Evolutionary conservation across 140 eudicot species (phyloP).

Genomic region (Cichorium intybus): DNA sequence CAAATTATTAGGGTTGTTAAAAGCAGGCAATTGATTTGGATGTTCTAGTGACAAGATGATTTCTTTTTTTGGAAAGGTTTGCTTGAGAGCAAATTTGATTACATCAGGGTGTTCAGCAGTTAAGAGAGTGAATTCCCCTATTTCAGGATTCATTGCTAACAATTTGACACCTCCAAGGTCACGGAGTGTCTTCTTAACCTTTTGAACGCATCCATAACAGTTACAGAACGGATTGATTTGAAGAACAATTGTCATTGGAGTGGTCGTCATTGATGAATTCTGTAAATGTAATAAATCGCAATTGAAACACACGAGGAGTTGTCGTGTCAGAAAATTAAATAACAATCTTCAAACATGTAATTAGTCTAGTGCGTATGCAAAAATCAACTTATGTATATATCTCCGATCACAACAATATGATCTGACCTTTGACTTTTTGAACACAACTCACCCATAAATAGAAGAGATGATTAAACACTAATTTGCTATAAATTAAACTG

Average conservation of each 20-base stretch:
- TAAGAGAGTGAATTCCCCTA: neutral
- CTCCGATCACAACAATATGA: neutral
- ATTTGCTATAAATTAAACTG: too few relatives aligned
- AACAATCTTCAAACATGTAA: neutral
- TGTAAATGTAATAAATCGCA: neutral
- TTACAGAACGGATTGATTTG: neutral
- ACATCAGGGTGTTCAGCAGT: neutral
- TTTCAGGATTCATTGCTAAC: neutral
- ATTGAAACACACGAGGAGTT: neutral
- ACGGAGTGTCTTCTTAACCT: neutral
- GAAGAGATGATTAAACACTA: neutral
- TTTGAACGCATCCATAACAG: neutral
- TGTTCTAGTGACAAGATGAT: neutral
- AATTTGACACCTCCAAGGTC: neutral
- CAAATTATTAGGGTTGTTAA: neutral
- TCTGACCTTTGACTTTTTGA: neutral
- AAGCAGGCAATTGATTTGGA: neutral
- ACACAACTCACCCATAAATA: neutral
- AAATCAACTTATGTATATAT: neutral
- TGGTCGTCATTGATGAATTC: neutral
- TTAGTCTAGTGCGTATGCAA: neutral
- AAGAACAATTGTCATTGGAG: neutral
- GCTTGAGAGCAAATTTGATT: neutral
- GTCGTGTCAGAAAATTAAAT: neutral
- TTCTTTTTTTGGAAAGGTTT: neutral